Evolutionary conservation across 2,329 filamentous ascomycete species (phyloP).

Genomic region (Epichloe coenophiala): DNA sequence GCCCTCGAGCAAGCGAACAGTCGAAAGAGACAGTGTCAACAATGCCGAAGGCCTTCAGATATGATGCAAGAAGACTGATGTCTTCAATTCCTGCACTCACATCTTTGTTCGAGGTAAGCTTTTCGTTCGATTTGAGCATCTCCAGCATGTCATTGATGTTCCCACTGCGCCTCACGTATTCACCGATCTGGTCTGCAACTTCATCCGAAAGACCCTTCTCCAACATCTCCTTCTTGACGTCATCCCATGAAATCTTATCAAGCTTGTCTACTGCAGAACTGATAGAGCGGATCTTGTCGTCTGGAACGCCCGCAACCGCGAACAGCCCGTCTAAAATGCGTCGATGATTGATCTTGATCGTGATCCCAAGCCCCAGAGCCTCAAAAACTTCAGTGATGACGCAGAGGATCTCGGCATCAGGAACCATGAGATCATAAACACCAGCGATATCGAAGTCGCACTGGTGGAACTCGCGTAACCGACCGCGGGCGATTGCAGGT

Average conservation of each 20-base stretch:
- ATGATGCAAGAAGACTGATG: slow-evolving; percentile 67
- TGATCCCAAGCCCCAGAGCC: slow-evolving; percentile 58
- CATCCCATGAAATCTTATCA: slow-evolving; percentile 82
- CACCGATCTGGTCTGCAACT: slow-evolving; percentile 76
- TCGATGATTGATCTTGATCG: slow-evolving; percentile 89
- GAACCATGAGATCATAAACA: slow-evolving; percentile 76
- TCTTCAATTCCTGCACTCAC: slow-evolving; percentile 72
- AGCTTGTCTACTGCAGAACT: slow-evolving; percentile 92
- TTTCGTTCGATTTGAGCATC: slow-evolving; percentile 52
- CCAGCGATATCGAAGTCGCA: slow-evolving; percentile 96
- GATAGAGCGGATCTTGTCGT: slow-evolving; percentile 77
- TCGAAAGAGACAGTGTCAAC: slow-evolving; percentile 73
- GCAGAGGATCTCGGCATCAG: slow-evolving; percentile 77
- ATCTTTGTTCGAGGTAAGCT: slow-evolving; percentile 55
- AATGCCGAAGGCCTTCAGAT: slow-evolving; percentile 64
- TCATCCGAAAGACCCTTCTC: slow-evolving; percentile 69
- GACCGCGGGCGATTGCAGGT: slow-evolving; percentile 66
- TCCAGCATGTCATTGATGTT: slow-evolving; percentile 55
- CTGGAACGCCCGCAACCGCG: slow-evolving; percentile 76
- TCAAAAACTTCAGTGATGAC: slow-evolving; percentile 81
- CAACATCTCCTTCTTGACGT: slow-evolving; percentile 85
- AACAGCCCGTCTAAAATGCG: slow-evolving; percentile 91
- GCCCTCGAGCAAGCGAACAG: slow-evolving; percentile 73
- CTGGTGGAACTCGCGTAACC: slow-evolving; percentile 94
- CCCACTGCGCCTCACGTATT: slow-evolving; percentile 66